phyloP scores from a whole-genome alignment of 2,329 filamentous ascomycete species.

The Hypocreales sp. region DNA sequence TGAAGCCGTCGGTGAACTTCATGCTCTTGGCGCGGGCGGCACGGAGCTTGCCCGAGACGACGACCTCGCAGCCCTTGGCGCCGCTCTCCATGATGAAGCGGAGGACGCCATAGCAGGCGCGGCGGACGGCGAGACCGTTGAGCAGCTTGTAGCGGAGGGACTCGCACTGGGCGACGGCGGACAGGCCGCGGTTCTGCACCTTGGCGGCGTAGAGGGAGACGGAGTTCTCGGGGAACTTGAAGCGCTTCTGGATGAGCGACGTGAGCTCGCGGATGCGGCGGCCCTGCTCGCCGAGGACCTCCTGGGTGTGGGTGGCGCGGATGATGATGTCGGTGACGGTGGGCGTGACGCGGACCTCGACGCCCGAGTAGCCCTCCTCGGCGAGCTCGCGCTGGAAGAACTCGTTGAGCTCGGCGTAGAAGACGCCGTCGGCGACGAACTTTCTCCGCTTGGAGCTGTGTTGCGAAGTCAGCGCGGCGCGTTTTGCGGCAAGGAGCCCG shows the following conservation, averaged over 20 bases:
- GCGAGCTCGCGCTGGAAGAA: constrained; percentile 99
- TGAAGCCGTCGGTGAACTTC: constrained; percentile 99
- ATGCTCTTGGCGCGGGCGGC: constrained; percentile 99
- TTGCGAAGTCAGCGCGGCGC: not conserved
- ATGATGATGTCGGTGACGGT: constrained; percentile 99
- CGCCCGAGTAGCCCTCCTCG: constrained; percentile 99
- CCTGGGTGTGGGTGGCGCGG: constrained; percentile 99
- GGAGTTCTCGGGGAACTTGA: constrained; percentile 99
- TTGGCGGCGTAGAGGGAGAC: constrained; percentile 99
- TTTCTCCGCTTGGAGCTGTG: constrained; percentile 87
- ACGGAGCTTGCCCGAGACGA: constrained; percentile 97
- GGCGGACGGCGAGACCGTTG: constrained; percentile 95
- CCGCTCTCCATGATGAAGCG: constrained; percentile 99
- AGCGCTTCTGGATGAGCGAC: constrained; percentile 99
- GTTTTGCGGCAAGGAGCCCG: too few relatives aligned
- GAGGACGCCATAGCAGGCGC: constrained; percentile 99
- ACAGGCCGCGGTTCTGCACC: constrained; percentile 99
- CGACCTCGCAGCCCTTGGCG: constrained; percentile 99
- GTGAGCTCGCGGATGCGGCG: constrained; percentile 99
- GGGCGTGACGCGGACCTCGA: constrained; percentile 98
- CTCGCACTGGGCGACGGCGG: constrained; percentile 99
- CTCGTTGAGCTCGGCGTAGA: constrained; percentile 99
- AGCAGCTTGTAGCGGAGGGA: constrained; percentile 99
- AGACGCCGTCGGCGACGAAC: constrained; percentile 96
- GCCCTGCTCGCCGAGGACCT: constrained; percentile 99